Percentiles rank a stretch among this genome's conserved stretches.
These are phyloP conservation scores for Fusarium solani-melongenae DNA, from an alignment of 2,329 filamentous ascomycete genomes.

Conservation along the genomic window DNA sequence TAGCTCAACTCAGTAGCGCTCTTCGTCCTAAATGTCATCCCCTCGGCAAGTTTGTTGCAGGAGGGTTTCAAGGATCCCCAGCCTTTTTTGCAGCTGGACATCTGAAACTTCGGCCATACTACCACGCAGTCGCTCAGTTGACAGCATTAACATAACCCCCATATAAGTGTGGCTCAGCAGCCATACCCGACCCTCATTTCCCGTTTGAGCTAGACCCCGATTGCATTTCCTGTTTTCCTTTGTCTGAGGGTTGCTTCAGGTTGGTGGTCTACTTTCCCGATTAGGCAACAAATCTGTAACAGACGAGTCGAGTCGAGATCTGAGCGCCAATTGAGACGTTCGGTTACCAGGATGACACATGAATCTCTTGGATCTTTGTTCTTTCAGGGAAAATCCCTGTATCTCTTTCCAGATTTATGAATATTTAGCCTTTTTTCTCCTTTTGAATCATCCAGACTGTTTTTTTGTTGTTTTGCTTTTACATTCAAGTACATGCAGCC, in stretches of 20 bases:
- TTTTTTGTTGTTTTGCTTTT: background rate
- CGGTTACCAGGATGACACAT: slow-evolving; percentile 10
- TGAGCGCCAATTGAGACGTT: slow-evolving; percentile 38
- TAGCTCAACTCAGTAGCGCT: background rate
- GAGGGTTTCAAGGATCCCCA: slow-evolving; percentile 33
- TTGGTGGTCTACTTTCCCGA: slow-evolving; percentile 23
- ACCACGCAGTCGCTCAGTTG: background rate
- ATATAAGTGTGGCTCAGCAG: background rate
- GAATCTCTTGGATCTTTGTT: background rate
- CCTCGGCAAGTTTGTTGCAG: background rate
- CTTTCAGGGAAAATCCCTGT: background rate
- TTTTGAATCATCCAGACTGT: background rate
- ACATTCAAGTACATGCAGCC: background rate
- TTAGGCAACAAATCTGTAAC: slow-evolving; percentile 29
- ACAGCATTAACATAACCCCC: background rate
- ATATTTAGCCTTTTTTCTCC: background rate
- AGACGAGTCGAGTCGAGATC: slow-evolving; percentile 17
- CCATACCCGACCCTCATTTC: background rate
- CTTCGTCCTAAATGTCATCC: background rate
- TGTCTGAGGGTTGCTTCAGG: slow-evolving; percentile 19
- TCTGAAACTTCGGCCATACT: background rate
- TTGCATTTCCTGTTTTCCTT: background rate
- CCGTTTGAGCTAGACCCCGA: slow-evolving; percentile 10
- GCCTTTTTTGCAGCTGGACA: slow-evolving; percentile 1
- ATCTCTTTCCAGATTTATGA: background rate